phyloP scores from a whole-genome alignment of 2,329 filamentous ascomycete species.

The Fusarium drepaniforme region DNA sequence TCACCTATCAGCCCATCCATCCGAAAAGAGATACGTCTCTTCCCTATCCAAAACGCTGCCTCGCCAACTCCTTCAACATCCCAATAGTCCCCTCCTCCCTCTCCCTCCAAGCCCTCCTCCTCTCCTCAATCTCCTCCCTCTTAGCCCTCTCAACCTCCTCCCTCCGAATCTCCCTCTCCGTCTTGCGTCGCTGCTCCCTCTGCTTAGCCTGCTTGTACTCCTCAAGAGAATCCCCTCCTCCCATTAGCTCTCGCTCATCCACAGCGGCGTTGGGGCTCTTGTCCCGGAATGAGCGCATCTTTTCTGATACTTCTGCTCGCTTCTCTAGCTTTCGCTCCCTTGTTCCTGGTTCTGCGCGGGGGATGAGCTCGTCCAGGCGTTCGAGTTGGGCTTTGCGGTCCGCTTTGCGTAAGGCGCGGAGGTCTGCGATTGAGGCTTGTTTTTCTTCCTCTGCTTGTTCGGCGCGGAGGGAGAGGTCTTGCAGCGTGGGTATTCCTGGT shows the following conservation, averaged over 20 bases:
- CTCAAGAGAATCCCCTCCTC: constrained; percentile 72
- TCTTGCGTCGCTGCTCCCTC: constrained; percentile 79
- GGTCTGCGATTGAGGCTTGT: constrained; percentile 62
- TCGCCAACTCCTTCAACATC: constrained; percentile 83
- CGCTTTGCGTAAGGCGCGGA: constrained; percentile 71
- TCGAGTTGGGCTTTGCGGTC: constrained; percentile 78
- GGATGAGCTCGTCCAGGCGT: constrained; percentile 82
- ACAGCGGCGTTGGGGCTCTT: constrained; percentile 56
- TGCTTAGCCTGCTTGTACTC: constrained; percentile 78
- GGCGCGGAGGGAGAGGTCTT: constrained; percentile 77
- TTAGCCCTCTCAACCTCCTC: constrained; percentile 84
- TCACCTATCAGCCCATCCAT: constrained; percentile 12
- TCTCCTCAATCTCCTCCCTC: constrained; percentile 84
- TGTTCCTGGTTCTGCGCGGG: constrained; percentile 85
- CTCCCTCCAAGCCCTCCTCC: constrained; percentile 74
- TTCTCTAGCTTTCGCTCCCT: constrained; percentile 91
- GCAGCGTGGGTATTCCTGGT: constrained; percentile 75
- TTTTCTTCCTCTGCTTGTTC: constrained; percentile 65
- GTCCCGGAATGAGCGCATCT: constrained; percentile 80
- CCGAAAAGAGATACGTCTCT: neutral
- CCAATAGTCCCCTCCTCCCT: constrained; percentile 89
- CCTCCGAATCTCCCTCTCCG: constrained; percentile 83
- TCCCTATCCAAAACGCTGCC: constrained; percentile 77
- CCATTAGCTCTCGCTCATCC: constrained; percentile 74
- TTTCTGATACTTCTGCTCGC: constrained; percentile 77